Percentiles rank a stretch among this genome's conserved stretches.
These are phyloP conservation scores for Sanchytrium tribonematis DNA, from an alignment of 371 early-diverging fungal species.

Conservation along the genomic window DNA sequence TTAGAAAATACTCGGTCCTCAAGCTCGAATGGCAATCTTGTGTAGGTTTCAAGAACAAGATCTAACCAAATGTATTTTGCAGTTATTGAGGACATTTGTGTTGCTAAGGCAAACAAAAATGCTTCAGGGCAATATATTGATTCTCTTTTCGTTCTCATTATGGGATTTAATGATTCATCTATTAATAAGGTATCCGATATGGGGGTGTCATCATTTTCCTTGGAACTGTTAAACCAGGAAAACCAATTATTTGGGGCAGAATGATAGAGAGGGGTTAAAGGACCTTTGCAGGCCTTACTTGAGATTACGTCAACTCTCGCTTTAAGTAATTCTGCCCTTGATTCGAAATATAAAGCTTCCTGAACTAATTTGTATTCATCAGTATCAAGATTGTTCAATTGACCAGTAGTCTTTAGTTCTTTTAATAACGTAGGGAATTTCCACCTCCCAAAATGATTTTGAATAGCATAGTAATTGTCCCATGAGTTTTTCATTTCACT, in stretches of 20 bases:
- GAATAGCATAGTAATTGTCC: conserved; percentile 34
- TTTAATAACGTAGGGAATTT: conserved; percentile 28
- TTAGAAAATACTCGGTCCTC: background rate
- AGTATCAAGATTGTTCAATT: background rate
- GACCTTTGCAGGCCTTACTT: background rate
- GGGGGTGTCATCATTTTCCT: background rate
- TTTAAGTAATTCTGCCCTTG: background rate
- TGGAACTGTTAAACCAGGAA: too few species aligned
- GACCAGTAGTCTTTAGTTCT: background rate
- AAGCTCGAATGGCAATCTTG: background rate
- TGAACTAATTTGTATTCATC: background rate
- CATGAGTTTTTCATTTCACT: conserved; percentile 41
- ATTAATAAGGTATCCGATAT: background rate
- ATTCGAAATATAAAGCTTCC: background rate
- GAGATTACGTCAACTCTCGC: background rate
- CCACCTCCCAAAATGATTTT: conserved; percentile 38
- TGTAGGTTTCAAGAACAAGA: background rate
- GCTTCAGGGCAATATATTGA: background rate
- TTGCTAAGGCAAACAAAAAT: background rate
- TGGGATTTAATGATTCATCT: background rate
- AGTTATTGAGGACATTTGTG: background rate
- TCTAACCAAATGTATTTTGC: background rate
- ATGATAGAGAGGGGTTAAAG: background rate
- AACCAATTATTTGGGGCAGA: too few species aligned
- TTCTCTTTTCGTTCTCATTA: background rate